phyloP scores from a whole-genome alignment of 2,329 filamentous ascomycete genomes.

The Alternaria hordeiaustralica region DNA sequence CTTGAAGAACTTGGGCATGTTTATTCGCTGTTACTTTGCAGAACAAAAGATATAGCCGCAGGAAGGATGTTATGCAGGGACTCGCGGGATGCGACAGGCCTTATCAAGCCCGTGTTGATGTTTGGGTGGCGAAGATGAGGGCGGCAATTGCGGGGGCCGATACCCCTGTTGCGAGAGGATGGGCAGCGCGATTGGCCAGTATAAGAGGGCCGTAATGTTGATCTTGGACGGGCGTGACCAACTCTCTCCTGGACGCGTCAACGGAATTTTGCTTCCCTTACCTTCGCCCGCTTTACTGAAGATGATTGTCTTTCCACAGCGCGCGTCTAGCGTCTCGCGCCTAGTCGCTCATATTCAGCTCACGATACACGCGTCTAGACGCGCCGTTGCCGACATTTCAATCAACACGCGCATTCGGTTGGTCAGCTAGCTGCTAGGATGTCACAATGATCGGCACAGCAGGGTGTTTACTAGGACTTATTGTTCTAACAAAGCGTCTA shows the following conservation, averaged over 20 bases:
- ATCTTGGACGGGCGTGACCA: constrained; percentile 2
- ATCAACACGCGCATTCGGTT: not conserved
- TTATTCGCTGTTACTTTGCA: not conserved
- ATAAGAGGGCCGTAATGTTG: constrained; percentile 1
- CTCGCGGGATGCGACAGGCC: not conserved
- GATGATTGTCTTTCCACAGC: not conserved
- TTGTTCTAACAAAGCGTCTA: not conserved
- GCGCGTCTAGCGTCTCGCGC: not conserved
- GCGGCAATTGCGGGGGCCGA: constrained; percentile 12
- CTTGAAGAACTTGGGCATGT: constrained; percentile 29
- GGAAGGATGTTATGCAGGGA: constrained; percentile 1
- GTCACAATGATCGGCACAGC: not conserved
- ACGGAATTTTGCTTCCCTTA: not conserved
- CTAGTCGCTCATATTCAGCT: not conserved
- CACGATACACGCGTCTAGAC: not conserved
- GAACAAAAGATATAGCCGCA: not conserved
- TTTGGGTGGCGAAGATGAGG: constrained; percentile 7
- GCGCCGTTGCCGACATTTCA: not conserved
- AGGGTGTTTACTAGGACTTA: not conserved
- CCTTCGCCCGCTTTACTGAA: not conserved
- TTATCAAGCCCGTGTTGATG: constrained; percentile 6
- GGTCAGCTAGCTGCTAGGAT: not conserved
- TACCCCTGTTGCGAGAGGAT: not conserved
- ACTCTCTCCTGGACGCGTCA: constrained; percentile 8
- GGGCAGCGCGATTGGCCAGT: not conserved